Evolutionary conservation across 2,329 filamentous ascomycete genomes (phyloP), one percentile per base, ranked within the genome.

Genomic region (Fusarium oxysporum): DNA sequence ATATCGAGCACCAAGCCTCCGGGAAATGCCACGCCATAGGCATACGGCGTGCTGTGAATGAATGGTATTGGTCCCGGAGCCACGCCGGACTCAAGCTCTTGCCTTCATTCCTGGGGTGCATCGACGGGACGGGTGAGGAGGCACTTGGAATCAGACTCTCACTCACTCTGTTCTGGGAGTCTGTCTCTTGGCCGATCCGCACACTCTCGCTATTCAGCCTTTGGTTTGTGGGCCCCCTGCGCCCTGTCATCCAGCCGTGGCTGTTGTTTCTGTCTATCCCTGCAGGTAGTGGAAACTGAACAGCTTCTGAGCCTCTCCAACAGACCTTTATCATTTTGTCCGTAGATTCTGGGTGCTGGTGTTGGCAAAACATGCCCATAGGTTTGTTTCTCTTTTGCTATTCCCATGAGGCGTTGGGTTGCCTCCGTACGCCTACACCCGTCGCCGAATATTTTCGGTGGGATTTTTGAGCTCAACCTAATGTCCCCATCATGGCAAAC

Each of bases 391-490:
- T 30, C 28, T 40, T 62, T 53, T 60, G 30, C 32, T 57, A 43
- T 45, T 50, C 43, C 32, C 37, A 38, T 30, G 45, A 68, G 57
- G 51, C 56, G 47, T 45, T 53, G 28, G 28, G 61, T n/a, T 43
- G 21, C 53, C 33, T 51, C 38, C 37, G 33, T 38, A 56, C 32
- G n/a, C 25, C 11, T 60, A 41, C 41, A 63, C 45, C 62, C 55
- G 48, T 58, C 62, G 62, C 72, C 72, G 70, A 75, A 56, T 48
- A 63, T 73, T 68, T 71, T 75, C 70, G 72, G 72, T 67, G 28
- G 32, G 43, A 37, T 40, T 33, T 40, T 50, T 54, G 51, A 59
- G 56, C 45, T 51, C 60, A 41, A 44, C 17, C 21, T 28, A 30
- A 45, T 30, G 55, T 38, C 25, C 44, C 50, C 57, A 47, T 59